Evolutionary conservation across 2,329 filamentous ascomycete genomes (phyloP), one percentile per base, ranked within the genome.

Genomic region (Sporothrix protearum): DNA sequence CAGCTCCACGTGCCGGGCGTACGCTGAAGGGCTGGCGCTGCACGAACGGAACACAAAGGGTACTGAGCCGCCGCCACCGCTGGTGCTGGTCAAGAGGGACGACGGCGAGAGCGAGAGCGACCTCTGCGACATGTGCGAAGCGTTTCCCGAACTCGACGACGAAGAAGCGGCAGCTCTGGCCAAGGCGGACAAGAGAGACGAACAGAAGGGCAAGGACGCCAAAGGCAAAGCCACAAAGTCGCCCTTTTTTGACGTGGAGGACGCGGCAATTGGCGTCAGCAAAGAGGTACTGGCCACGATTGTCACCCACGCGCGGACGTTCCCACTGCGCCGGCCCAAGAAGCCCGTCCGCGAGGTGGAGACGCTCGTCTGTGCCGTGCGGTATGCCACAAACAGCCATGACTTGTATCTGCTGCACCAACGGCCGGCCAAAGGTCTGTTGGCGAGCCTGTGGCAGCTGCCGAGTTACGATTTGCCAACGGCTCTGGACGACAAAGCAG

Each of bases 371-470:
- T 87, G 86, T 72, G 85, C 83, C 16, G 80, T 88, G 25, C 82
- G 82, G 2, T 80, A 22, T 16, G 30, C 6, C 19, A 16, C 8
- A 30, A 80, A 9, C 6, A 36, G 6, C 22, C 5, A 33, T 33
- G 12, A 82, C 0, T 74, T 76, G 2, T 86, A 83, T 69, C 77
- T 88, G 2, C 79, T 88, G 69, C 83, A 83, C 19, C 82, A 82
- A 0, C 84, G 86, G 0, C 85, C 86, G 0, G 81, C 82, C 12
- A 87, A 85, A 76, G 86, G 86, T 0, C 80, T 88, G 0, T 78
- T 88, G 0, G 86, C 86, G 0, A 83, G 85, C 0, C 74, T 88
- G 5, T 88, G 86, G 86, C 86, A 88, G 73, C 81, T 88, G 6
- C 86, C 86, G 0, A 87, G 85, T 74, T 76, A 78, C 3, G 73